phyloP scores from a whole-genome alignment of 352 stramenopile species.

The Globisporangium sylvaticum region DNA sequence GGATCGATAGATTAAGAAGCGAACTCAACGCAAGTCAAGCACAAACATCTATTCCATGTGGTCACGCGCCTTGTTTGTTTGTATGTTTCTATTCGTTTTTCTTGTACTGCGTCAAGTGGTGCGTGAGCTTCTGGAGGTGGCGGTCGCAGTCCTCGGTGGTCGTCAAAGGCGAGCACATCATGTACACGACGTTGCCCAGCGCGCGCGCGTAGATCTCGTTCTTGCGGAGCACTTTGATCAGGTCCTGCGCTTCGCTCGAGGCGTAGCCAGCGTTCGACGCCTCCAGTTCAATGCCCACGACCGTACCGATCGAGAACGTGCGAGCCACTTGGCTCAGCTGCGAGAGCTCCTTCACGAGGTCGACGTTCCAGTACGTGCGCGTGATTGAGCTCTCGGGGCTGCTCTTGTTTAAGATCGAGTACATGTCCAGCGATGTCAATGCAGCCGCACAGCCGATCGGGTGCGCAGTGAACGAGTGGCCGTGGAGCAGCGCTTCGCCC shows the following conservation, averaged over 20 bases:
- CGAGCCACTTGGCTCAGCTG: conserved; percentile 45
- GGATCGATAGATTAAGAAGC: background rate
- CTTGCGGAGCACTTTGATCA: conserved; percentile 57
- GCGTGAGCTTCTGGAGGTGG: conserved; percentile 46
- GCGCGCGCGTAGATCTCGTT: conserved; percentile 76
- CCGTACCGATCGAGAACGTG: conserved; percentile 75
- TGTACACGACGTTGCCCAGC: conserved; percentile 80
- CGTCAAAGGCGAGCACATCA: conserved; percentile 83
- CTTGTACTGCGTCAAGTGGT: conserved; percentile 32
- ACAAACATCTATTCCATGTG: background rate
- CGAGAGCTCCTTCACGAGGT: conserved; percentile 46
- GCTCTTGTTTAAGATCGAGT: conserved; percentile 52
- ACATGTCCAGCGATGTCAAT: conserved; percentile 87
- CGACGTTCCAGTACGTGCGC: conserved; percentile 56
- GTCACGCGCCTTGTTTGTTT: background rate
- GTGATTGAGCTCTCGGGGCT: conserved; percentile 14
- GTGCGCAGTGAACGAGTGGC: conserved; percentile 92
- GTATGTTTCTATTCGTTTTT: background rate
- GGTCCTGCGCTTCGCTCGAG: conserved; percentile 52
- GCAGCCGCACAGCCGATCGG: conserved; percentile 87
- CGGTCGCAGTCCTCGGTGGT: conserved; percentile 55
- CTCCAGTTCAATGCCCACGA: conserved; percentile 67
- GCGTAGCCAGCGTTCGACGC: conserved; percentile 61
- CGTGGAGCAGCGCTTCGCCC: conserved; percentile 85
- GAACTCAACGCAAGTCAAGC: background rate